Evolutionary conservation across 2,329 filamentous ascomycete genomes (phyloP).

Genomic region (Aureobasidium sp.): DNA sequence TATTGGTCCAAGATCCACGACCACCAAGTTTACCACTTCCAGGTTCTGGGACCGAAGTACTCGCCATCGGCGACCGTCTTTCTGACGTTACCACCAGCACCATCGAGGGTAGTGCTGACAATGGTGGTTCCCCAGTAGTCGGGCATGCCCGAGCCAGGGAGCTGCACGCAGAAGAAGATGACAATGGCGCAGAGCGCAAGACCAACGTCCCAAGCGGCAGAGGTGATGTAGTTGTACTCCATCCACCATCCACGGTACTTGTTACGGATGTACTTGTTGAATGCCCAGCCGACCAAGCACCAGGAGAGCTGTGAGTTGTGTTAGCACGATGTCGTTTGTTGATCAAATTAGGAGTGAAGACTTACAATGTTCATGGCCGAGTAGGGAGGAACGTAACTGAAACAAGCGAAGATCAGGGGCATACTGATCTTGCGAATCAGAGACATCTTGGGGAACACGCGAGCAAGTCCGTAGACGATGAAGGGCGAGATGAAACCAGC

Average conservation of each 20-base stretch:
- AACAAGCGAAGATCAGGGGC: slow-evolving; percentile 72
- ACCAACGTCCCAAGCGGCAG: slow-evolving; percentile 74
- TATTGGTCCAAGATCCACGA: background rate
- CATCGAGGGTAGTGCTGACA: slow-evolving; percentile 17
- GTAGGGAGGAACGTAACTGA: slow-evolving; percentile 81
- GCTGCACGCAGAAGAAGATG: slow-evolving; percentile 79
- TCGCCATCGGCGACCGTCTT: slow-evolving; percentile 53
- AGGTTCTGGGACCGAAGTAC: slow-evolving; percentile 53
- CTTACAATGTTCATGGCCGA: slow-evolving; percentile 57
- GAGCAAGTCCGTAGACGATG: slow-evolving; percentile 59
- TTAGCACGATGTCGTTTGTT: background rate
- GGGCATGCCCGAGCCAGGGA: slow-evolving; percentile 66
- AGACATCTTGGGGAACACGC: slow-evolving; percentile 19
- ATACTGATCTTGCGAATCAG: slow-evolving; percentile 21
- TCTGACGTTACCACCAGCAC: slow-evolving; percentile 16
- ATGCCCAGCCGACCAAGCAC: slow-evolving; percentile 76
- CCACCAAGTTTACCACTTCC: slow-evolving; percentile 20
- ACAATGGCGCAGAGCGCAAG: slow-evolving; percentile 78
- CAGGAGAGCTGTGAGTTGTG: slow-evolving; percentile 47
- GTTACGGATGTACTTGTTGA: slow-evolving; percentile 69
- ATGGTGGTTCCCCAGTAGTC: slow-evolving; percentile 84
- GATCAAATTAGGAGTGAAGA: background rate
- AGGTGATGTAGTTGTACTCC: slow-evolving; percentile 86
- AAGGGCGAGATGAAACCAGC: slow-evolving; percentile 69
- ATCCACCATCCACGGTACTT: slow-evolving; percentile 72